A percentile compares a stretch with the other conserved stretches of the same genome.
These are phyloP conservation scores for Peronospora farinosa DNA, from an alignment of 352 stramenopile species.

Conservation along the genomic window DNA sequence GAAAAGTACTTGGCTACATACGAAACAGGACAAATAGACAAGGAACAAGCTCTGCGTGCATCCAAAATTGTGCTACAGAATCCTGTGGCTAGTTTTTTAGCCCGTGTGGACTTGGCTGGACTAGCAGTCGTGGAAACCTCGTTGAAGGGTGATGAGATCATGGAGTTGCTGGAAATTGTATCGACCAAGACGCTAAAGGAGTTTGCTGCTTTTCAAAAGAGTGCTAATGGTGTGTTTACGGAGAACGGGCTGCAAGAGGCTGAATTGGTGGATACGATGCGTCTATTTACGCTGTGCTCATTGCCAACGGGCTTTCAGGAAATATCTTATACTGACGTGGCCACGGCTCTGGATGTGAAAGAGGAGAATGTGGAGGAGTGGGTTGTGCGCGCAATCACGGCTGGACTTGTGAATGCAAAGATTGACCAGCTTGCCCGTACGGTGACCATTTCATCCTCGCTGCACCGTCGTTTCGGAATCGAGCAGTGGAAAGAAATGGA, in stretches of 20 bases:
- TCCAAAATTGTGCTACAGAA: conserved; percentile 84
- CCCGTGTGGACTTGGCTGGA: conserved; percentile 82
- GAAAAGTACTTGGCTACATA: conserved; percentile 74
- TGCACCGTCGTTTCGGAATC: conserved; percentile 78
- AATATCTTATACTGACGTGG: conserved; percentile 86
- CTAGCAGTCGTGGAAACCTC: conserved; percentile 68
- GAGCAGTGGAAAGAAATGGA: conserved; percentile 89
- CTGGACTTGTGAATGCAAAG: conserved; percentile 88
- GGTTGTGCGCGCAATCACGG: conserved; percentile 91
- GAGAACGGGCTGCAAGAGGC: conserved; percentile 50
- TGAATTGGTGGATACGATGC: conserved; percentile 81
- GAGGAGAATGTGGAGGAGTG: conserved; percentile 90
- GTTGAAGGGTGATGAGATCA: conserved; percentile 66
- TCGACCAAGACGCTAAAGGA: conserved; percentile 89
- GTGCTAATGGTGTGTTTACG: conserved; percentile 57
- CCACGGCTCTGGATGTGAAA: conserved; percentile 70
- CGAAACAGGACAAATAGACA: conserved; percentile 34
- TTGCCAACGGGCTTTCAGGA: conserved; percentile 88
- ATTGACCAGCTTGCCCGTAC: conserved; percentile 91
- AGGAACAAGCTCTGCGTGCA: conserved; percentile 72
- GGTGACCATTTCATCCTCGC: conserved; percentile 77
- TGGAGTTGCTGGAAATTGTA: conserved; percentile 89
- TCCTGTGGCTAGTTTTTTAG: conserved; percentile 85
- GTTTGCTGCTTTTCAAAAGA: conserved; percentile 77
- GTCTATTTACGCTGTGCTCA: conserved; percentile 89